Base-by-base conservation (phyloP, 257 asterid species). In the Plectranthus barbatus region DNA sequence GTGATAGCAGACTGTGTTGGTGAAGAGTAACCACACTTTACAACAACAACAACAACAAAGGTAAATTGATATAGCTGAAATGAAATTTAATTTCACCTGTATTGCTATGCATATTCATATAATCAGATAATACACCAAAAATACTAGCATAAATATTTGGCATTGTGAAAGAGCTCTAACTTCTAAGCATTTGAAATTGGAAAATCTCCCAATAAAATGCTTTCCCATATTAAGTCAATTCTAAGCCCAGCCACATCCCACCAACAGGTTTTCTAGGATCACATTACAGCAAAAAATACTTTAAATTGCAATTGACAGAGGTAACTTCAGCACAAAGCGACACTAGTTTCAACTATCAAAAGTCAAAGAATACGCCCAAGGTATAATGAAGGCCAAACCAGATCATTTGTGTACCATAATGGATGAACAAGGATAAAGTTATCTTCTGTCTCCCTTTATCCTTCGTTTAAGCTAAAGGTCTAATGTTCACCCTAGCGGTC, bases 1-100 rank as follows among this genome's bases (percentile, higher is more conserved):
- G 70, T 76, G 51, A 90, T 78, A 41, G 77, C 89, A 64, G 64
- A 31, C 73, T 87, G 97, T 47, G 93, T 82, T 39, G 96, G 97
- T 7, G 96, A 87, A 19, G 96, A 83, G 78, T 76, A 90, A 47
- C 97, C 97, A 62, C 86, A 81, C 98, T 91, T 57, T 51, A 74
- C 47, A 20, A 52, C 44, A 55, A 74, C 74, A 53, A 68, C 62
- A 64, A 58, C 60, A 88, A 21, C 9, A 51, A 12, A 8, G 47
- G 50, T 26, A 67, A 83, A 54, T 26, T 69, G 81, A 50, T 62
- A 62, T 34, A 72, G 39, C 54, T 31, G 3, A 4, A 2, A 31
- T 41, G 5, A 21, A 50, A 17, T 29, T 19, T 46, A 26, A 64
- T 48, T 33, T 70, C 15, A 44, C 52, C 20, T 1, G 5, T 7